Evolutionary conservation across 1,139 yeast genomes (phyloP).

Genomic region (Pichia sp.): DNA sequence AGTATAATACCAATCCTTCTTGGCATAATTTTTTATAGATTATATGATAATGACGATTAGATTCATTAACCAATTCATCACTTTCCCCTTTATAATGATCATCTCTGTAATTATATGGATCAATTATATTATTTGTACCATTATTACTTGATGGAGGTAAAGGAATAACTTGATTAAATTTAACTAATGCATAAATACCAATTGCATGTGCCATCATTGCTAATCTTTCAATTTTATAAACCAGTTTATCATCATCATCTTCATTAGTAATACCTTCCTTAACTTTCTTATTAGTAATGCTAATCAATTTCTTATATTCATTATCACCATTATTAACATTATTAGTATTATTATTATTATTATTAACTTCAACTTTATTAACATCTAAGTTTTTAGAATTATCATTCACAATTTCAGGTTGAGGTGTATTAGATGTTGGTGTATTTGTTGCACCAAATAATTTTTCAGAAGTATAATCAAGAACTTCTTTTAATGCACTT

Average conservation of each 20-base stretch:
- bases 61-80: not conserved
- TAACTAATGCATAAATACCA: constrained; percentile 83
- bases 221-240: constrained; percentile 57
- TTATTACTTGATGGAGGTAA: constrained; percentile 54
- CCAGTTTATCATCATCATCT: constrained; percentile 30
- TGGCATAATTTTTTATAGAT: constrained; percentile 43
- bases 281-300: not conserved
- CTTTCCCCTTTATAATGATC: constrained; percentile 31
- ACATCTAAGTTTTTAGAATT: not conserved
- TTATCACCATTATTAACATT: not conserved
- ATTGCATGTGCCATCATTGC: constrained; percentile 91
- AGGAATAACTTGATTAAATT: constrained; percentile 77
- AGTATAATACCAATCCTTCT: constrained; percentile 81
- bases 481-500: constrained; percentile 80
- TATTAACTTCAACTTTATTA: not conserved
- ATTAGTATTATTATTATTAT: not conserved
- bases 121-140: constrained; percentile 21
- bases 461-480: constrained; percentile 82
- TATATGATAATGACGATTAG: constrained; percentile 3
- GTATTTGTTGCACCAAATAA: constrained; percentile 51
- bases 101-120: constrained; percentile 33
- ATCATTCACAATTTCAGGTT: too few relatives aligned
- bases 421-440: not conserved
- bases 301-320: not conserved
- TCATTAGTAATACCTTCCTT: constrained; percentile 4